Conservation (phyloP, 2,329 filamentous ascomycete genomes). For the Fusarium albosuccineum region DNA sequence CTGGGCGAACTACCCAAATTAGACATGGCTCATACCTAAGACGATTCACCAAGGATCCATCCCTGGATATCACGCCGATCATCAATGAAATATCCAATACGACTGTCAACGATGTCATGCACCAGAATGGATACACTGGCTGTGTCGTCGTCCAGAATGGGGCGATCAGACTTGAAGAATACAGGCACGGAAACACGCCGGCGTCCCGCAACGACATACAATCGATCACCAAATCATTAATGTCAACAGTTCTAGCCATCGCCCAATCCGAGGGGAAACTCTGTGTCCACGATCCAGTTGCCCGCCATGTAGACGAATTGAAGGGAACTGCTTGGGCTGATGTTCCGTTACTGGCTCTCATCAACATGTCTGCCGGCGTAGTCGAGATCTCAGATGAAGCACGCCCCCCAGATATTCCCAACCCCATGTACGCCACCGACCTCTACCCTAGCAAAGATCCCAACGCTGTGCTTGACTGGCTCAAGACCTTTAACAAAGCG, state of each 20-base stretch:
- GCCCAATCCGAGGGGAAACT: constrained; percentile 28
- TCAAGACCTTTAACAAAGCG: constrained; percentile 30
- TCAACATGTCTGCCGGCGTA: constrained; percentile 33
- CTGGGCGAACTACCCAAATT: constrained; percentile 27
- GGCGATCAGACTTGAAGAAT: constrained; percentile 26
- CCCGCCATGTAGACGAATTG: constrained; percentile 26
- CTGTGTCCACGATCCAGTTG: constrained; percentile 29
- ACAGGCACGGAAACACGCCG: constrained; percentile 30
- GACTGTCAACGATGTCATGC: constrained; percentile 24
- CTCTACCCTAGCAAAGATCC: constrained; percentile 30
- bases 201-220: constrained; percentile 33
- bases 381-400: constrained; percentile 31
- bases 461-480: constrained; percentile 28
- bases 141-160: constrained; percentile 27
- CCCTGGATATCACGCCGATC: not conserved
- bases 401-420: constrained; percentile 24
- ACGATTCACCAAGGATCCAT: constrained; percentile 16
- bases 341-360: constrained; percentile 30
- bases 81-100: not conserved
- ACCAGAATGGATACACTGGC: constrained; percentile 27
- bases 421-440: constrained; percentile 37
- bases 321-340: constrained; percentile 30
- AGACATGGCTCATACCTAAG: constrained; percentile 32
- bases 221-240: constrained; percentile 32
- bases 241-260: constrained; percentile 26